Percentiles rank a stretch among this genome's conserved stretches.
Evolutionary conservation across 1,284 basidiomycete genomes (phyloP).

Genomic region (Fistulinella cinereoalba): DNA sequence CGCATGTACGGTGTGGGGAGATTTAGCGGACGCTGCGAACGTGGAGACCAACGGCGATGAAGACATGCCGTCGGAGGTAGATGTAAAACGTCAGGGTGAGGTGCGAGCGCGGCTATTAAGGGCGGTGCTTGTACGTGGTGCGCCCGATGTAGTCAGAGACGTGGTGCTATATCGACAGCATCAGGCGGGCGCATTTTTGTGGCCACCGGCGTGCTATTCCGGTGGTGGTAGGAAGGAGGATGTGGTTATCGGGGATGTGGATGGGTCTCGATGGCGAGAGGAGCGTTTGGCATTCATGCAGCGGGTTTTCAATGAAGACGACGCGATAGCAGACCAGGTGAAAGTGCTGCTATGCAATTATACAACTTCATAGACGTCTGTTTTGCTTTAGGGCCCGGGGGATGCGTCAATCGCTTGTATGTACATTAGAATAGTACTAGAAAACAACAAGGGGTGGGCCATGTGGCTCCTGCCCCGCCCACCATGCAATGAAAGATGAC

Average conservation of each 20-base stretch:
- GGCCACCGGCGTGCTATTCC: constrained; percentile 43
- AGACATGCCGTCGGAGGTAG: background rate
- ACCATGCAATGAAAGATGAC: too few relatives aligned
- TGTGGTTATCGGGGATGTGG: background rate
- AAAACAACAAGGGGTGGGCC: too few relatives aligned
- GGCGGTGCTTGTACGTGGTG: constrained; percentile 51
- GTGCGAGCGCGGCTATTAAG: constrained; percentile 47
- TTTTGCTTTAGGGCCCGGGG: too few relatives aligned
- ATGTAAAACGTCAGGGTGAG: constrained; percentile 6
- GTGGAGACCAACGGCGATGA: constrained; percentile 4
- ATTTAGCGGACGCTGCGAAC: constrained; percentile 39
- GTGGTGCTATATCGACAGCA: constrained; percentile 52
- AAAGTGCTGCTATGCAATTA: background rate
- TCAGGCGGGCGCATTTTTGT: constrained; percentile 21
- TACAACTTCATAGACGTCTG: background rate
- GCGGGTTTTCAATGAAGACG: constrained; percentile 3
- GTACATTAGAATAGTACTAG: too few relatives aligned
- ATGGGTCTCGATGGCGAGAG: constrained; percentile 12
- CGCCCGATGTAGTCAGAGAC: constrained; percentile 46
- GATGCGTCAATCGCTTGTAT: too few relatives aligned
- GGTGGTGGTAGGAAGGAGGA: constrained; percentile 21
- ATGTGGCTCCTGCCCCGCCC: too few relatives aligned
- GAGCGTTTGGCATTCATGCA: constrained; percentile 19
- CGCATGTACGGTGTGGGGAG: constrained; percentile 72
- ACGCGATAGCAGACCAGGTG: constrained; percentile 7